These are phyloP conservation scores for Breviolum minutum DNA, from an alignment of 73 alveolate genomes.

Conservation along the genomic window DNA sequence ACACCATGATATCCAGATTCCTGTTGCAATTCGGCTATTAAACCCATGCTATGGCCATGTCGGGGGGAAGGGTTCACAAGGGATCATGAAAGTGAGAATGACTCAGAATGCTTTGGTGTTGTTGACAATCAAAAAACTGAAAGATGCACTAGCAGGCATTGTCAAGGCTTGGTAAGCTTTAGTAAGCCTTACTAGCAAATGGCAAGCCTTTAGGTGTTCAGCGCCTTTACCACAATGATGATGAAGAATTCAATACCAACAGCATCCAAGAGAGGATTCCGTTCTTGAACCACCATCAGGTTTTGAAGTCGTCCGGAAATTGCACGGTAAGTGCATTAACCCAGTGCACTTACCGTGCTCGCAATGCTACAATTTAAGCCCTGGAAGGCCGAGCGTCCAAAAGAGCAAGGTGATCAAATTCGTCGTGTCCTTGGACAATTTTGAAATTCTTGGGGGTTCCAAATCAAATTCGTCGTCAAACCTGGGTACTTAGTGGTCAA, in stretches of 20 bases:
- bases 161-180: no score
- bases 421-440: neutral
- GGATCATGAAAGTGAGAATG: neutral
- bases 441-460: no score
- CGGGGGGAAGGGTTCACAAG: neutral
- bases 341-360: neutral
- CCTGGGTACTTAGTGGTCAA: no score
- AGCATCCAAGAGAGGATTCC: neutral
- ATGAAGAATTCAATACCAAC: no score
- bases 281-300: neutral
- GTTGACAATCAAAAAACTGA: no score
- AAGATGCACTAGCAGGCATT: neutral
- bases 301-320: neutral
- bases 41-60: neutral
- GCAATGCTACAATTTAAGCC: neutral
- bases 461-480: no score
- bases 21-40: neutral
- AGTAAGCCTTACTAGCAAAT: no score
- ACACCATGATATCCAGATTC: conserved; percentile 38
- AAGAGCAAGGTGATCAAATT: conserved; percentile 31
- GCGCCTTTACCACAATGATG: no score
- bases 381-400: neutral
- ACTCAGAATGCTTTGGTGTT: neutral
- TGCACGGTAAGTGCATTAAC: neutral
- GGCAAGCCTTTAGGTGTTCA: no score